These are phyloP conservation scores for Meyerozyma carpophila DNA, from an alignment of 1,139 yeast genomes.

Conservation along the genomic window DNA sequence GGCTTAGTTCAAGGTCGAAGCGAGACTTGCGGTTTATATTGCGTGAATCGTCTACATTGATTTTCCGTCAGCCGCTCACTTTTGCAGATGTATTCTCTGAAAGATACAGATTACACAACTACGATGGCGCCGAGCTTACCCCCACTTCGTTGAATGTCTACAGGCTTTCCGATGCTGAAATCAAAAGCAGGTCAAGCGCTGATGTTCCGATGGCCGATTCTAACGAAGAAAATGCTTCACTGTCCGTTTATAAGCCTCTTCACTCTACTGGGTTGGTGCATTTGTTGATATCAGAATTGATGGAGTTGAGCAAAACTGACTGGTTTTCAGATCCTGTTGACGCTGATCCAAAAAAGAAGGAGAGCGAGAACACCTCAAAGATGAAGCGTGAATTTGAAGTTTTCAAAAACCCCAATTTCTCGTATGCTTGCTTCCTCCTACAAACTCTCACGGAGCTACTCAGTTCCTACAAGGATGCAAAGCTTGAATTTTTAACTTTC, in stretches of 20 bases:
- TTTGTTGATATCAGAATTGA: conserved; percentile 56
- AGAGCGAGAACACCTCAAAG: conserved; percentile 11
- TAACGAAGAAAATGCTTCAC: conserved; percentile 7
- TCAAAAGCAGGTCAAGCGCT: conserved; percentile 12
- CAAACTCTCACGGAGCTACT: conserved; percentile 67
- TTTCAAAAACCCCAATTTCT: conserved; percentile 44
- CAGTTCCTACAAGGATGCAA: conserved; percentile 74
- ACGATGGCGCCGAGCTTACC: conserved; percentile 28
- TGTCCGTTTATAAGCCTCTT: conserved; percentile 10
- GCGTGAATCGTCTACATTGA: conserved; percentile 50
- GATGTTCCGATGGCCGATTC: conserved; percentile 35
- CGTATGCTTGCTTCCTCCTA: conserved; percentile 63
- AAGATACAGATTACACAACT: conserved; percentile 43
- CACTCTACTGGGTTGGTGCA: conserved; percentile 58
- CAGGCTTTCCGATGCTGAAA: conserved; percentile 8
- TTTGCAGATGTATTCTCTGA: conserved; percentile 52
- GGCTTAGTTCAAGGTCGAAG: conserved; percentile 17
- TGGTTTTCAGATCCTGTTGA: conserved; percentile 37
- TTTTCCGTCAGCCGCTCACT: conserved; percentile 52
- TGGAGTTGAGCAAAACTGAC: conserved; percentile 49
- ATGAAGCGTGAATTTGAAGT: conserved; percentile 16
- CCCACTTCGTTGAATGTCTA: conserved; percentile 10
- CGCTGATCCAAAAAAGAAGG: conserved; percentile 8
- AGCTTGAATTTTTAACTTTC: conserved; percentile 75
- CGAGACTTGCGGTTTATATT: conserved; percentile 50